Evolutionary conservation across 2,329 filamentous ascomycete genomes (phyloP), one percentile per base, ranked within the genome.

Genomic region (Colletotrichum sp.): DNA sequence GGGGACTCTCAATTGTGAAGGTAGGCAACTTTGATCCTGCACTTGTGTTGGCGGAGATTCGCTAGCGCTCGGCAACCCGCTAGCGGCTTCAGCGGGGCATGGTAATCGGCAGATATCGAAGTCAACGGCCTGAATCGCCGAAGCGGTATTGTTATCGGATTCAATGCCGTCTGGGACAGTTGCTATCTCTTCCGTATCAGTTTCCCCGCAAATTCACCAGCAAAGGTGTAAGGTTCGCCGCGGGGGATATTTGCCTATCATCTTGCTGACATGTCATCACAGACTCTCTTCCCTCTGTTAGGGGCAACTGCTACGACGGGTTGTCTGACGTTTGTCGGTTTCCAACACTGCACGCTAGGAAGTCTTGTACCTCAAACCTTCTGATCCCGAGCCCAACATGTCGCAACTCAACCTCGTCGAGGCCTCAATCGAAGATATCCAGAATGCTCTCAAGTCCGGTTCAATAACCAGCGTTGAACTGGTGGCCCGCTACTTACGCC

Each of bases 381-480:
- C 43, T 8, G 10, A 48, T 21, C n/a, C 13, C 43, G 8, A 48
- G 10, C 43, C n/a, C 43, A 21, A 8, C 43, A 48, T 48, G 43
- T 48, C 43, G 10, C 15, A n/a, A 21, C 38, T 79, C 52, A 69
- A 77, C 48, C 68, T 82, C 9, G 80, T 81, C 10, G 80, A 81
- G 28, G 80, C 82, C 1, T 77, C 74, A 9, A 79, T 83, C 24
- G 71, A 78, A 15, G 78, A 82, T 12, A 65, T 82, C 4, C 78
- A 81, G 28, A n/a, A 57, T 4, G 78, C 80, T 2, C 65, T 82
- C 10, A 63, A 71, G 1, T 71, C 61, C 0, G 77, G 79, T 18
- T 13, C 43, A 3, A 70, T 80, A 10, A 82, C 78, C 5, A 79
- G 77, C 10, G 81, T 83, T 4, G 79, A 83, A 4, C 79, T 83